Percentiles rank a stretch among this genome's conserved stretches.
These are phyloP conservation scores for Neospermospora avenae DNA, from an alignment of 2,329 filamentous ascomycete genomes.

Conservation along the genomic window DNA sequence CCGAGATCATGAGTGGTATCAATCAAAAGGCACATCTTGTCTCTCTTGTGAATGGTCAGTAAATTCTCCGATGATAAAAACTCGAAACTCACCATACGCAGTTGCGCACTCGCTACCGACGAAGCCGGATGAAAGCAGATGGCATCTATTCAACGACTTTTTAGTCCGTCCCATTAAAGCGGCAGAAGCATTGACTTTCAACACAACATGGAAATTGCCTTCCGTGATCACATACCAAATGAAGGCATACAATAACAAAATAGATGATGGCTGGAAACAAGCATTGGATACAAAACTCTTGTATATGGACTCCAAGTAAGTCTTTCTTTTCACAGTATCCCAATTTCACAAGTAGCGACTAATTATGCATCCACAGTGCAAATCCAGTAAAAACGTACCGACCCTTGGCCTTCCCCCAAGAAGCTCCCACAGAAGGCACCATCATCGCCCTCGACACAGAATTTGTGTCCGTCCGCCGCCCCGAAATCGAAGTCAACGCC, in stretches of 20 bases:
- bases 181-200: conserved; percentile 86
- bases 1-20: conserved; percentile 83
- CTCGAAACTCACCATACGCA: conserved; percentile 34
- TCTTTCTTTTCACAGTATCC: not conserved
- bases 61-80: not conserved
- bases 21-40: conserved; percentile 88
- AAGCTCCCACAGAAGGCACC: conserved; percentile 67
- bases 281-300: conserved; percentile 80
- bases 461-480: conserved; percentile 88
- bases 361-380: conserved; percentile 35
- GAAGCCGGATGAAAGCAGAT: conserved; percentile 62
- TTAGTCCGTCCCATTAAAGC: conserved; percentile 75
- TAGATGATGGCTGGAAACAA: conserved; percentile 85
- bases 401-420: conserved; percentile 53
- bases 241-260: conserved; percentile 73
- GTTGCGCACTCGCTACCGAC: conserved; percentile 64
- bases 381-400: conserved; percentile 54
- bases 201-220: conserved; percentile 87
- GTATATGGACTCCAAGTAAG: conserved; percentile 65
- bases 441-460: conserved; percentile 92
- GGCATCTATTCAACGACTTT: conserved; percentile 98
- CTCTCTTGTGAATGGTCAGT: conserved; percentile 79
- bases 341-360: not conserved
- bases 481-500: conserved; percentile 94
- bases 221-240: conserved; percentile 84